Base-by-base conservation (phyloP, 2,329 filamentous ascomycete genomes). In the Trichoderma citrinoviride region DNA sequence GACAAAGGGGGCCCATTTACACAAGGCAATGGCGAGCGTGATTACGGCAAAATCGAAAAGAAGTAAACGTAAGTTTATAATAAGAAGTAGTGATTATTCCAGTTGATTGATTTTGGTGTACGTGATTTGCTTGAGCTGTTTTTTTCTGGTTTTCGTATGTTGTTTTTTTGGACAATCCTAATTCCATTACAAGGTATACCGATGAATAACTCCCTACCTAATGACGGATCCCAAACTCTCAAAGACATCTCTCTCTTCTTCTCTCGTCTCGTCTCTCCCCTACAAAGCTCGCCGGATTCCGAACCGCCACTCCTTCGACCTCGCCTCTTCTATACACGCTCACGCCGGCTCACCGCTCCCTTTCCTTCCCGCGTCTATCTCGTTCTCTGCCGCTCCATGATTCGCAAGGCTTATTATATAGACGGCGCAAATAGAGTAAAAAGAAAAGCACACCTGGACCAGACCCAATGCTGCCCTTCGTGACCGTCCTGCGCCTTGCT, bases 401-500 rank as follows among this genome's bases (percentile, higher is more conserved):
- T 64, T 53, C 66, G 62, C 60, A 67, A 69, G 57, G 65, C 58
- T 71, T 71, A 74, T 68, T 66, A 69, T 65, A 69, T 64, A 66
- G 46, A 67, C 64, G 67, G 41, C 47, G 58, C 56, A 62, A 67
- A 66, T 65, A 66, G 56, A 64, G 63, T 61, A 68, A 68, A 69
- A 74, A 61, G 71, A 61, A 68, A 71, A 70, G 69, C 70, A 66
- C 72, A 69, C 65, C 65, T 66, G 67, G 71, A 74, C 71, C 73
- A 74, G 68, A 77, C 73, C 74, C 74, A 77, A 78, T 76, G 76
- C 74, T 63, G 65, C 65, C 75, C 73, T 73, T 69, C 71, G 74
- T 75, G 70, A 72, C 74, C 75, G 72, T 71, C 72, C 67, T 75
- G 75, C 77, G 76, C 76, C 74, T 71, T 76, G 73, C 73, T 75